These are phyloP conservation scores for Rhodamnia argentea DNA, from an alignment of 345 rosid species.

Conservation along the genomic window DNA sequence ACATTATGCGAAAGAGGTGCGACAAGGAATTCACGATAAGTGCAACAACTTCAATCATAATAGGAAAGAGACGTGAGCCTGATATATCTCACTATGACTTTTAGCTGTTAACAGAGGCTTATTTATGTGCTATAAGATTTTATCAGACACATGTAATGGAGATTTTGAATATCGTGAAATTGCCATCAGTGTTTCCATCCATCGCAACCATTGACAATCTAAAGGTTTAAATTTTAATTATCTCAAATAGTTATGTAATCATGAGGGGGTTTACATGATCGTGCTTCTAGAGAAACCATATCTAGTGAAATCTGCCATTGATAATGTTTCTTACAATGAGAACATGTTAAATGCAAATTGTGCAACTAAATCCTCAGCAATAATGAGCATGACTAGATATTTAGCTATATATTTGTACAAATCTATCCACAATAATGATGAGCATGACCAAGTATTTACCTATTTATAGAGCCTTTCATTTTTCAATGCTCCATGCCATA, in stretches of 20 bases:
- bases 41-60: neutral
- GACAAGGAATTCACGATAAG: neutral
- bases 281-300: neutral
- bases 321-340: neutral
- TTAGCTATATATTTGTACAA: neutral
- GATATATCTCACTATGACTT: accelerated
- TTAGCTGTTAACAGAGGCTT: neutral
- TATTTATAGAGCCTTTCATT: neutral
- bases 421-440: neutral
- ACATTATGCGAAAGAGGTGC: neutral
- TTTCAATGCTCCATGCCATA: too few species aligned
- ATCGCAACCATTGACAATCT: neutral
- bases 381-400: neutral
- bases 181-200: neutral
- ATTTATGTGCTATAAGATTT: neutral
- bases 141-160: neutral
- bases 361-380: neutral
- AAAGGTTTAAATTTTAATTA: neutral
- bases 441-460: neutral
- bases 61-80: neutral
- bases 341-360: neutral
- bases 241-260: neutral
- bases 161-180: neutral
- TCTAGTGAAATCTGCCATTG: neutral
- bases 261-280: neutral